Base-by-base conservation (phyloP, 805 yeast genomes). In the Sugiyamaella valdiviana region DNA sequence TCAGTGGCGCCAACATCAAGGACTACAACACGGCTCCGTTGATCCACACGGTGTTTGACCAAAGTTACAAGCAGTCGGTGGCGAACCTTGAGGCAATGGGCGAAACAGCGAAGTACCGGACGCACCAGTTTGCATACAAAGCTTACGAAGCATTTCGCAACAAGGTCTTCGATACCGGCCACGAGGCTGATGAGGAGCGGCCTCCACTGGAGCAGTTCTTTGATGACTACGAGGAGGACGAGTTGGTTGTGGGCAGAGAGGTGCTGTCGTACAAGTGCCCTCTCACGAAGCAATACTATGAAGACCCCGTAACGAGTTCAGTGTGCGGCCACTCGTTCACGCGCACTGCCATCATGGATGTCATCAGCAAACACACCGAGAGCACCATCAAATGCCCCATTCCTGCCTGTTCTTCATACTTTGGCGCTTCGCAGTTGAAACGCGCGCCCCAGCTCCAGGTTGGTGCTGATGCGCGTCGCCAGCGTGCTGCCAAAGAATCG, bases 281-380 rank as follows among this genome's bases (percentile, higher is more conserved):
- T 2, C 39, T 64, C 21, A 55, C 68, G 3, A 50, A 53, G 41
- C 45, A 49, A 19, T 48, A 51, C 17, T 52, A 55, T 39, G 62
- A 23, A 21, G 57, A 63, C 29, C 65, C 68, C 2, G 65, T 64
- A 21, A 63, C 65, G 2, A 53, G 59, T 20, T 39, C 46, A 15
- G 47, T 45, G 2, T 64, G 68, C 43, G 52, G 53, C 14, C 68
- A 64, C 42, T 54, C 63, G 14, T 64, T 60, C 46, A 53, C 63
- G 15, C 36, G 45, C 20, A 48, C 36, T 6, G 63, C 68, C 6
- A 59, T 64, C 4, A 12, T 29, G 23, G 57, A 55, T 16, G 52
- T 55, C n/a, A 21, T 57, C 10, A 23, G 49, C n/a, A 19, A 23
- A 14, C 22, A 15, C 12, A 16, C 36, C 14, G 9, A 20, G 2